Conservation (phyloP, 192 early-diverging fungal genomes). For the Obelidium mucronatum region DNA sequence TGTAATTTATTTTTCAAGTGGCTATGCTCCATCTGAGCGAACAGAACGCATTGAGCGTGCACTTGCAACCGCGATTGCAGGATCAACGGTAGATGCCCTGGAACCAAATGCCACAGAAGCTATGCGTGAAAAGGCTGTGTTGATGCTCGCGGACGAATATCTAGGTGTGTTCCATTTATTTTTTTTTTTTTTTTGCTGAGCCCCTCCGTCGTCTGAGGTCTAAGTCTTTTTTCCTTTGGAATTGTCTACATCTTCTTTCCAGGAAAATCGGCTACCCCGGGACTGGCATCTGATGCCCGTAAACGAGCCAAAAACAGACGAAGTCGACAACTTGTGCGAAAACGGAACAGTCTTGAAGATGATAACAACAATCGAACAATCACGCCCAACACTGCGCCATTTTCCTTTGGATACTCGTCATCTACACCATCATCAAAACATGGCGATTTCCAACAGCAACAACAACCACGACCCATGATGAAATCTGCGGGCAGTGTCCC, state of each 20-base stretch:
- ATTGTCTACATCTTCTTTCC: background rate
- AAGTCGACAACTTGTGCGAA: constrained; percentile 10
- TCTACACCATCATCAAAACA: background rate
- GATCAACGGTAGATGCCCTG: constrained; percentile 44
- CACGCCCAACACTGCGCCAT: background rate
- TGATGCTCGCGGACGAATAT: constrained; percentile 46
- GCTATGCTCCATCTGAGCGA: constrained; percentile 28
- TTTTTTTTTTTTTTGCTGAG: background rate
- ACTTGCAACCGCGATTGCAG: constrained; percentile 42
- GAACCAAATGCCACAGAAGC: constrained; percentile 45
- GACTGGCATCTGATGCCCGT: constrained; percentile 35
- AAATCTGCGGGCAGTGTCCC: no score
- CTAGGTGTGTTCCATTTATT: constrained; percentile 23
- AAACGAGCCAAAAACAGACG: constrained; percentile 33
- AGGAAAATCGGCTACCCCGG: constrained; percentile 32
- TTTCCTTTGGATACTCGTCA: background rate
- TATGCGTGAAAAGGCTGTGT: constrained; percentile 46
- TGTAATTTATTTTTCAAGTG: no score
- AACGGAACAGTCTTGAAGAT: constrained; percentile 10
- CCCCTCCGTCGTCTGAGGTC: background rate
- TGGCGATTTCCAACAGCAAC: background rate
- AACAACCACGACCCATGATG: no score
- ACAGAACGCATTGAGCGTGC: constrained; percentile 42
- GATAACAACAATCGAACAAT: background rate
- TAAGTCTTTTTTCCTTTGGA: background rate